Base-by-base conservation (phyloP, 192 early-diverging fungal species). In the Coemansia sp. region DNA sequence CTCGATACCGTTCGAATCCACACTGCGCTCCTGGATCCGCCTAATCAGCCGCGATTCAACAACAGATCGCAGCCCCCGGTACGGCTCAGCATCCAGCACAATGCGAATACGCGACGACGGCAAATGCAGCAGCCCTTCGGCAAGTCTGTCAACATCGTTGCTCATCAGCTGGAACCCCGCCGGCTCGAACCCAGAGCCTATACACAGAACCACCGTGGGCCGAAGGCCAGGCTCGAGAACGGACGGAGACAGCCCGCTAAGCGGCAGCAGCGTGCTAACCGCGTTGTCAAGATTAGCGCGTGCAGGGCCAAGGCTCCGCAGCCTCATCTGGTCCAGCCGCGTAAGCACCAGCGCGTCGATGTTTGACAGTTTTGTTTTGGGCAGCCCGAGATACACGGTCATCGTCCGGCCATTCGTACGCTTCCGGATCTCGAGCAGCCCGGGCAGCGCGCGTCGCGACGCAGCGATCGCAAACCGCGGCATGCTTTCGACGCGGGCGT, bases 241-340 rank as follows among this genome's bases (percentile, higher is more conserved):
- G n/a, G 18, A 6, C 18, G 50, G 16, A 29, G 50, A 52, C 19
- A 52, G 30, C 0, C 76, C 76, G 56, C 70, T 73, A 10, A 79
- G 47, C 18, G 70, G 76, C 23, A 79, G 47, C 31, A 79, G 29
- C 2, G 76, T 73, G 55, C 50, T 57, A 6, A 52, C 35, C 6
- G 76, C 54, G 32, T 79, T 79, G 7, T 79, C 76, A 5, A 79
- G 64, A 23, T 69, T 64, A 16, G 69, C 76, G 11, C 76, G 66
- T 11, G 62, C 76, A 0, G 76, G 76, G 5, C 76, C 76, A 31
- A 73, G 23, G 8, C 28, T 35, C 6, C 76, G 58, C 31, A 79
- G 56, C 25, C 30, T 45, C 76, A 79, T 72, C 54, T 73, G 76
- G 8, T 79, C 70, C 24, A 79, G 40, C 18, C 56, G 51, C 12